A percentile compares a stretch with the other conserved stretches of the same genome.
These are phyloP conservation scores for Epichloe sp. DNA, from an alignment of 2,329 filamentous ascomycete genomes.

Conservation along the genomic window DNA sequence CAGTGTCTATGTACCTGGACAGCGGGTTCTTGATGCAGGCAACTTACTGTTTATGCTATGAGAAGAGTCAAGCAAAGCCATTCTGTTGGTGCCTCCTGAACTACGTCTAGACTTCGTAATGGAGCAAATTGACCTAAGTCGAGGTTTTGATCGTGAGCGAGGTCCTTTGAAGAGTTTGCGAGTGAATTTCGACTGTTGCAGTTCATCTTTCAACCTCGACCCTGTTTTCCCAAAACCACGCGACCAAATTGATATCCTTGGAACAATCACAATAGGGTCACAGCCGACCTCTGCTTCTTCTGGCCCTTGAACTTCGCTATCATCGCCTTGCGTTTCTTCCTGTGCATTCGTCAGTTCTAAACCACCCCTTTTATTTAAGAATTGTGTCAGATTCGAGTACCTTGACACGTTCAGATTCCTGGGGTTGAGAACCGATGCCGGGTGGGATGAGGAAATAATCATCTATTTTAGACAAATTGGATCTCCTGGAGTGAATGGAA, in stretches of 20 bases:
- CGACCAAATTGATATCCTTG: constrained; percentile 8
- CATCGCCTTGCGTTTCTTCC: not conserved
- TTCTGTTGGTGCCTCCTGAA: not conserved
- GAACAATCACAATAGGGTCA: not conserved
- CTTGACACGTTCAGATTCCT: not conserved
- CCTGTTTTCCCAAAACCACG: constrained; percentile 12
- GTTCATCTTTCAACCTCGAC: constrained; percentile 21
- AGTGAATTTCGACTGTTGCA: constrained; percentile 14
- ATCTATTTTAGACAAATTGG: not conserved
- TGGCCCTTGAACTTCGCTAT: not conserved
- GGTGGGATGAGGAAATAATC: not conserved
- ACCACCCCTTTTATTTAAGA: not conserved
- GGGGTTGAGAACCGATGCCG: not conserved
- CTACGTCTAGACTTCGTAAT: constrained; percentile 18
- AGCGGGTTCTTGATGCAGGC: not conserved
- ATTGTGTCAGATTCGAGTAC: not conserved
- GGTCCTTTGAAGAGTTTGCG: constrained; percentile 27
- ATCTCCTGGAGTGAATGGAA: not conserved
- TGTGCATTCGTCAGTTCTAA: not conserved
- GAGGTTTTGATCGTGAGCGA: constrained; percentile 27
- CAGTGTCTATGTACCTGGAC: not conserved
- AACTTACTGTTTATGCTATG: constrained; percentile 3
- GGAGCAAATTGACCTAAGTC: constrained; percentile 22
- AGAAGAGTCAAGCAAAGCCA: not conserved
- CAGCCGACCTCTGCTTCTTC: not conserved